Conservation (phyloP, 345 rosid species). For the Mangifera indica region DNA sequence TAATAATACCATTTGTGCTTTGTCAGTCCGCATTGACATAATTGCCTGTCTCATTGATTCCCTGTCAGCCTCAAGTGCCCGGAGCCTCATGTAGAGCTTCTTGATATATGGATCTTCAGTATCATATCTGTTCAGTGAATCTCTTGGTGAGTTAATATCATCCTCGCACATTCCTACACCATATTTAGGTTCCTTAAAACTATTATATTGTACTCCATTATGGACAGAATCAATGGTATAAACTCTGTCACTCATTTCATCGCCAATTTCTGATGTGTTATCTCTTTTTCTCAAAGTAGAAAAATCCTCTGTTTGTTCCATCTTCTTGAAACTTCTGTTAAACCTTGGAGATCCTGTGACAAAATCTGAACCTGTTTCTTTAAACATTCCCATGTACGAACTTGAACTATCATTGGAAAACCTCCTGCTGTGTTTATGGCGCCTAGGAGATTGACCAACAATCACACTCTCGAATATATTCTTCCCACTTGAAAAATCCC, state of each 20-base stretch:
- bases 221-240: constrained; percentile 86
- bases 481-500: constrained; percentile 45
- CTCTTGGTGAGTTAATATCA: constrained; percentile 51
- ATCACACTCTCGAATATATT: constrained; percentile 61
- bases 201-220: constrained; percentile 37
- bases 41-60: constrained; percentile 95
- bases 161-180: constrained; percentile 44
- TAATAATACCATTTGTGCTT: constrained; percentile 75
- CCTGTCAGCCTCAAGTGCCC: constrained; percentile 95
- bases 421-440: constrained; percentile 50
- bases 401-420: constrained; percentile 57
- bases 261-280: constrained; percentile 57
- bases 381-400: constrained; percentile 45
- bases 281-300: constrained; percentile 40
- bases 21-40: constrained; percentile 88
- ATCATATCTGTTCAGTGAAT: constrained; percentile 43
- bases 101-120: constrained; percentile 69
- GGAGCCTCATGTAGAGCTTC: constrained; percentile 86
- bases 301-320: constrained; percentile 43
- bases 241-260: constrained; percentile 77
- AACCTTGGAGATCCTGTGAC: constrained; percentile 52
- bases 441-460: constrained; percentile 76
- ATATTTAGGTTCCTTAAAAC: constrained; percentile 41
- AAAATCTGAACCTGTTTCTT: constrained; percentile 47
- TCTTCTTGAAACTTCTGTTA: constrained; percentile 49